Evolutionary conservation across 345 rosid genomes (phyloP).

Genomic region (Dipteronia sinensis): DNA sequence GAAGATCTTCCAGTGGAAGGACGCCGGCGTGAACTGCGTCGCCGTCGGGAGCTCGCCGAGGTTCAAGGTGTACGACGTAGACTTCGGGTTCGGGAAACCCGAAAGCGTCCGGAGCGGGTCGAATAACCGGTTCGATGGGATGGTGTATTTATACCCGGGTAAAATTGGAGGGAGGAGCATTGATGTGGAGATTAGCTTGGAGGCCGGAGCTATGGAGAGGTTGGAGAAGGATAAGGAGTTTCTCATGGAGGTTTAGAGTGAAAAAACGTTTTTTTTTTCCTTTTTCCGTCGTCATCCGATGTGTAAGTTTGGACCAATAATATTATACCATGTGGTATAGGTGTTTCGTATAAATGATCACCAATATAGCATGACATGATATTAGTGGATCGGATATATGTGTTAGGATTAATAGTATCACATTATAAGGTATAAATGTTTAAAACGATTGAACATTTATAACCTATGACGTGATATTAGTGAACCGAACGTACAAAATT

Average conservation of each 20-base stretch:
- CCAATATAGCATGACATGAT: no score
- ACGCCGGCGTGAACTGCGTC: slow-evolving; percentile 86
- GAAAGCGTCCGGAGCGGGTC: slow-evolving; percentile 85
- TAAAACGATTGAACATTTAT: no score
- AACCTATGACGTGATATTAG: not conserved
- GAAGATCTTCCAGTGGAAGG: slow-evolving; percentile 78
- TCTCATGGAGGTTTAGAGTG: slow-evolving; percentile 21
- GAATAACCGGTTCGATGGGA: slow-evolving; percentile 91
- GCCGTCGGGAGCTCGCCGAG: slow-evolving; percentile 97
- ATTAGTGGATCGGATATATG: no score
- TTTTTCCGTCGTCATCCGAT: no score
- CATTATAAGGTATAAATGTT: no score
- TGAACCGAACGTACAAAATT: no score
- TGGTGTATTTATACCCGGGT: slow-evolving; percentile 93
- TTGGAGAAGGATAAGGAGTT: slow-evolving; percentile 67
- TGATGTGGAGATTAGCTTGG: slow-evolving; percentile 84
- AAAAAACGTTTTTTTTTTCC: no score
- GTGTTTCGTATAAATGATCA: no score
- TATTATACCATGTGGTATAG: no score
- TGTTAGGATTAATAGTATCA: no score
- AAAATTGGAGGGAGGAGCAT: slow-evolving; percentile 78
- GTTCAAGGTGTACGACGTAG: slow-evolving; percentile 84
- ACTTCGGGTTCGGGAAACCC: slow-evolving; percentile 90
- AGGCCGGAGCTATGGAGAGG: slow-evolving; percentile 71
- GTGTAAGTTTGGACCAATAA: no score